Evolutionary conservation across 768 basidiomycete species (phyloP).

Genomic region (Russula dissimulans): DNA sequence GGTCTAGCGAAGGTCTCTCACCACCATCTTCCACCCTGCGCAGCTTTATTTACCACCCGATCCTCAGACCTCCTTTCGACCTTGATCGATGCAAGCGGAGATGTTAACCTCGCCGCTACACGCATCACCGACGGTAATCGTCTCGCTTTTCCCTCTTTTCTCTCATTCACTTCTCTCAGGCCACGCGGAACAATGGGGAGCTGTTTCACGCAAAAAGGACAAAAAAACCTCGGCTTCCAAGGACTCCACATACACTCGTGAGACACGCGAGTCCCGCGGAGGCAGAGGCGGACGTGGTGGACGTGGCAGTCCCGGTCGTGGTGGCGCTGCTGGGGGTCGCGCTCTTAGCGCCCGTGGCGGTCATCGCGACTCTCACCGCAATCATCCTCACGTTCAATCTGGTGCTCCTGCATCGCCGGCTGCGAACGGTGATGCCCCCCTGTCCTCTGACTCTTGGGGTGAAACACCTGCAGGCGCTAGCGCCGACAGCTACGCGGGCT

Average conservation of each 20-base stretch:
- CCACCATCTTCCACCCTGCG: conserved; percentile 7
- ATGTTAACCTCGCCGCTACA: conserved; percentile 58
- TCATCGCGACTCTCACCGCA: conserved; percentile 31
- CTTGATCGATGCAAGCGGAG: conserved; percentile 58
- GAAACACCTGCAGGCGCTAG: conserved; percentile 25
- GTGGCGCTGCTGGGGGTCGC: conserved; percentile 35
- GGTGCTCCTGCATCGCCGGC: conserved; percentile 2
- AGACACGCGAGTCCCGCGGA: conserved; percentile 48
- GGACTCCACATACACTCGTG: conserved; percentile 39
- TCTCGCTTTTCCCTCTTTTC: conserved; percentile 15
- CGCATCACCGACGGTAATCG: conserved; percentile 63
- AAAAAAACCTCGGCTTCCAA: conserved; percentile 55
- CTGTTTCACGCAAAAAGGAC: conserved; percentile 81
- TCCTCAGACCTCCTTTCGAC: conserved; percentile 56
- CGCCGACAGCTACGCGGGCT: neutral
- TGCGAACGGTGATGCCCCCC: conserved; percentile 13
- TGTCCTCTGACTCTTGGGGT: conserved; percentile 25
- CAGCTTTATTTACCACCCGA: conserved; percentile 20
- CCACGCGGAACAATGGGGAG: conserved; percentile 69
- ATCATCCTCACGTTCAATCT: conserved; percentile 32
- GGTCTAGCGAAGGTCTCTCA: conserved; percentile 55
- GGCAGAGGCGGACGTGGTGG: conserved; percentile 57
- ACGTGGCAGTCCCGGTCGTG: conserved; percentile 37
- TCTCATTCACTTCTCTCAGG: conserved; percentile 35
- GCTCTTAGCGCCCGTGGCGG: conserved; percentile 40